A percentile compares a stretch with the other conserved stretches of the same genome.
Conservation (phyloP, 1,139 yeast genomes). For the Yamadazyma dushanensis region DNA sequence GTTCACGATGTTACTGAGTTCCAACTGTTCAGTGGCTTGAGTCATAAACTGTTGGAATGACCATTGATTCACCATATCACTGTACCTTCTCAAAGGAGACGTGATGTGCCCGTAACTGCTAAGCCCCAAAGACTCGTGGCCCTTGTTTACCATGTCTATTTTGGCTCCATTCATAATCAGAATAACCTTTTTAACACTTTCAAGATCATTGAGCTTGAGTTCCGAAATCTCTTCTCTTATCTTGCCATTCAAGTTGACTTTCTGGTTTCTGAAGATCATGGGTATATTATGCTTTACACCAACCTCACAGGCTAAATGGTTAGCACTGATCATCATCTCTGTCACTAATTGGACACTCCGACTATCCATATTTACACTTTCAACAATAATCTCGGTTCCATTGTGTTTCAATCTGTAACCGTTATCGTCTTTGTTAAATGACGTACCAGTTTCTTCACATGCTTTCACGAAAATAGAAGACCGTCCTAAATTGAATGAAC, state of each 20-base stretch:
- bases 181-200: slow-evolving; percentile 28
- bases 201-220: slow-evolving; percentile 5
- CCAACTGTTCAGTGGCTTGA: not conserved
- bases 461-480: slow-evolving; percentile 7
- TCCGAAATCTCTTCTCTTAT: slow-evolving; percentile 42
- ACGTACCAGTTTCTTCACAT: not conserved
- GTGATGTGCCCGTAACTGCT: slow-evolving; percentile 72
- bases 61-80: slow-evolving; percentile 83
- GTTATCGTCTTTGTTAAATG: slow-evolving; percentile 8
- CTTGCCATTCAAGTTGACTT: slow-evolving; percentile 26
- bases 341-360: slow-evolving; percentile 64
- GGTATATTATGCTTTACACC: slow-evolving; percentile 51
- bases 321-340: slow-evolving; percentile 81
- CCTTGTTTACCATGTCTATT: slow-evolving; percentile 32
- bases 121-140: slow-evolving; percentile 69
- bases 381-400: slow-evolving; percentile 11
- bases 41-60: slow-evolving; percentile 24
- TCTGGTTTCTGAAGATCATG: slow-evolving; percentile 51
- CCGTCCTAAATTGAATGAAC: slow-evolving; percentile 3
- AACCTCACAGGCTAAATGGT: slow-evolving; percentile 57
- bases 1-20: slow-evolving; percentile 10
- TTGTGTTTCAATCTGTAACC: slow-evolving; percentile 18
- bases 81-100: slow-evolving; percentile 83
- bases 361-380: not conserved
- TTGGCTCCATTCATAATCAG: slow-evolving; percentile 32